Evolutionary conservation across 805 yeast species (phyloP).

Genomic region (Metschnikowia vanudenii): DNA sequence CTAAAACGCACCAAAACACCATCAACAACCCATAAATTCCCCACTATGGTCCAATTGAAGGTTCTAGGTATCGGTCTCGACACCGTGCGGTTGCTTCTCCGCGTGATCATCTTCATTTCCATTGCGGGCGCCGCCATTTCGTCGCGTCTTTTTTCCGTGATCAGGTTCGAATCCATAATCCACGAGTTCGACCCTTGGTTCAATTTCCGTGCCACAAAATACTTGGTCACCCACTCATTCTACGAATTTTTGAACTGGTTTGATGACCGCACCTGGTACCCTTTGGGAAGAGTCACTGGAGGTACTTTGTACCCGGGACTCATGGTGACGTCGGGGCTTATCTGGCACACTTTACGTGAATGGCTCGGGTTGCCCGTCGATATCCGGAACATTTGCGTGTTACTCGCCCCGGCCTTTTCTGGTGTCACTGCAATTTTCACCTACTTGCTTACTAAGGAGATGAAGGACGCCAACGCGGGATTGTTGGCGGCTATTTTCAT

Average conservation of each 20-base stretch:
- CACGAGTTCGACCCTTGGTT: constrained; percentile 98
- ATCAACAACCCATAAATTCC: no score
- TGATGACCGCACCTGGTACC: constrained; percentile 99
- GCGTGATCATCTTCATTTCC: constrained; percentile 65
- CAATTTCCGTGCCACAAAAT: constrained; percentile 94
- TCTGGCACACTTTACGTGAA: constrained; percentile 69
- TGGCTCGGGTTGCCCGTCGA: constrained; percentile 79
- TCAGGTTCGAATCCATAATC: constrained; percentile 91
- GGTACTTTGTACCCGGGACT: constrained; percentile 97
- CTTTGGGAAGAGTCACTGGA: constrained; percentile 97
- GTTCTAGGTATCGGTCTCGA: constrained; percentile 34
- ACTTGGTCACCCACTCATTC: constrained; percentile 77
- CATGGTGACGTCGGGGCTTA: constrained; percentile 94
- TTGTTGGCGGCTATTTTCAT: constrained; percentile 88
- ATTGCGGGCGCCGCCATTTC: constrained; percentile 91
- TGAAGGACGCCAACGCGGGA: constrained; percentile 89
- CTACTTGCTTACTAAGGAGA: constrained; percentile 81
- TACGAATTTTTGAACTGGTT: constrained; percentile 97
- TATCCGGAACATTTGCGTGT: constrained; percentile 91
- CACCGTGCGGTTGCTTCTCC: constrained; percentile 48
- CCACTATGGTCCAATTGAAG: constrained; percentile 23
- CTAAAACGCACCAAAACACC: no score
- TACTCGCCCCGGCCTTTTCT: constrained; percentile 95
- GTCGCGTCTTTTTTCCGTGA: constrained; percentile 91
- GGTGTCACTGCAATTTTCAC: constrained; percentile 90